Conservation (phyloP, 257 asterid genomes). For the Salvia hispanica region DNA sequence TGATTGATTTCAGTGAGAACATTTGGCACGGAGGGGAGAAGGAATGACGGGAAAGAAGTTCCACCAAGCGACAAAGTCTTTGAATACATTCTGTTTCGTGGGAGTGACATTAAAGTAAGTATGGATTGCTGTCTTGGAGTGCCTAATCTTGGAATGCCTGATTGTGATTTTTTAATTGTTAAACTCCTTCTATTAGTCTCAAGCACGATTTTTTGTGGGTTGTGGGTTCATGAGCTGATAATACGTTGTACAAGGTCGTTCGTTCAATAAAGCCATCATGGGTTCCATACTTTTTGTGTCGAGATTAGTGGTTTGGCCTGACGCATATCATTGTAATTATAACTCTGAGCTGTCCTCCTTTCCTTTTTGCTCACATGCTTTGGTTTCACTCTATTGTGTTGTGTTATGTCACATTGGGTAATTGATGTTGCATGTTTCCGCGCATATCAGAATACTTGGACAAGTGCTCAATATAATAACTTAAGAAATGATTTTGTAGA, state of each 20-base stretch:
- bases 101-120: conserved; percentile 76
- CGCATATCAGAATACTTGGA: too few relatives aligned
- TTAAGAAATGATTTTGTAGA: too few relatives aligned
- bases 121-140: background rate
- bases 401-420: conserved; percentile 5
- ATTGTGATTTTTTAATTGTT: background rate
- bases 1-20: conserved; percentile 65
- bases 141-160: background rate
- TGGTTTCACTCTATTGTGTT: conserved; percentile 1
- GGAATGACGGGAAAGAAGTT: conserved; percentile 66
- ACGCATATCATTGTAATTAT: conserved; percentile 3
- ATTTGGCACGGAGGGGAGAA: conserved; percentile 84
- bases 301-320: conserved; percentile 1
- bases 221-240: conserved; percentile 8
- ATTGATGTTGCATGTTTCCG: background rate
- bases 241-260: background rate
- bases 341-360: background rate
- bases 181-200: background rate
- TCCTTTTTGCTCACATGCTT: background rate
- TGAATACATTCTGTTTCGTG: conserved; percentile 78
- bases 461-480: too few relatives aligned
- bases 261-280: conserved; percentile 3
- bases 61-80: conserved; percentile 70
- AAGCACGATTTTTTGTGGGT: conserved; percentile 10
- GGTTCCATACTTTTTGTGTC: background rate